These are phyloP conservation scores for Metschnikowia anglica DNA, from an alignment of 805 yeast genomes.

Conservation along the genomic window DNA sequence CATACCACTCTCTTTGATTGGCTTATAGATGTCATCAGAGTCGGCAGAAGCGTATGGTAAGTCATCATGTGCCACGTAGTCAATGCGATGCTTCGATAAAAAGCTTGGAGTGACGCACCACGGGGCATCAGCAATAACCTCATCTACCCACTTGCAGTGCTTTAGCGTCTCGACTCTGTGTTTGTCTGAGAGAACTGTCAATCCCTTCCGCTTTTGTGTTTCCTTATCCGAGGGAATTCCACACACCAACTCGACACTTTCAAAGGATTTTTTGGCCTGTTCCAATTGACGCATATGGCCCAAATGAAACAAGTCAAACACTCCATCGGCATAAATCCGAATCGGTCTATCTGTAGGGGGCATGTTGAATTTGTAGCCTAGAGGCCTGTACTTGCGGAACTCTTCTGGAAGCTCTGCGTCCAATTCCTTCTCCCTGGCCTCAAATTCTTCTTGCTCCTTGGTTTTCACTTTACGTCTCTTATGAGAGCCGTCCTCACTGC, in stretches of 20 bases:
- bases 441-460: conserved; percentile 31
- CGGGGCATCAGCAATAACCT: conserved; percentile 91
- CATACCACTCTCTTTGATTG: conserved; percentile 87
- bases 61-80: conserved; percentile 97
- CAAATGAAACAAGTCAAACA: conserved; percentile 91
- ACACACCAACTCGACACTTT: conserved; percentile 79
- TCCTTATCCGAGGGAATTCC: conserved; percentile 90
- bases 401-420: conserved; percentile 69
- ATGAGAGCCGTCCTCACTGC: conserved; percentile 13
- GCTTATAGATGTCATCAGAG: conserved; percentile 87
- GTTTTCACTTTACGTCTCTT: conserved; percentile 28
- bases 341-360: conserved; percentile 88
- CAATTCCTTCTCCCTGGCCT: conserved; percentile 53
- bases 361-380: conserved; percentile 70
- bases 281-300: conserved; percentile 98
- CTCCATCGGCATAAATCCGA: conserved; percentile 97
- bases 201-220: conserved; percentile 89
- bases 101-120: conserved; percentile 91
- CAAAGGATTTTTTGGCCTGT: conserved; percentile 90
- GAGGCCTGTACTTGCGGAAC: conserved; percentile 73
- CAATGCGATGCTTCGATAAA: conserved; percentile 74
- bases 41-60: conserved; percentile 90
- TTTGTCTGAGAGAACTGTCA: conserved; percentile 84
- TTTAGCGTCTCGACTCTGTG: conserved; percentile 88
- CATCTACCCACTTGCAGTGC: conserved; percentile 98